Conservation (phyloP, 805 yeast species). For the Sugiyamaella marilandica region DNA sequence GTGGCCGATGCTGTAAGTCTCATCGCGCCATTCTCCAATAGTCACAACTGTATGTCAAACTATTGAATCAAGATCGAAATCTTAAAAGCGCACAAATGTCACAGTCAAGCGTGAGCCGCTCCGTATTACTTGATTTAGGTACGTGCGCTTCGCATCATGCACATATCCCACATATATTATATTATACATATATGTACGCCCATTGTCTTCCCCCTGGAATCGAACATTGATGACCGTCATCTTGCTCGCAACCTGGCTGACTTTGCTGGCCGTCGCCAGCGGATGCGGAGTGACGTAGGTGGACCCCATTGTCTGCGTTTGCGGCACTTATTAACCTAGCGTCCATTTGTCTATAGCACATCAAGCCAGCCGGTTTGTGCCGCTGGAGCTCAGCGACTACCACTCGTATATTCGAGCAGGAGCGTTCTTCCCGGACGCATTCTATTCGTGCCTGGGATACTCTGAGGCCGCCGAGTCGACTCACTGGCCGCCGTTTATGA, state of each 20-base stretch:
- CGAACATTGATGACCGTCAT: not conserved
- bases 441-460: conserved; percentile 53
- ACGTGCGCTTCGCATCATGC: too few species aligned
- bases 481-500: conserved; percentile 67
- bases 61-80: too few species aligned
- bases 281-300: conserved; percentile 8
- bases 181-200: too few species aligned
- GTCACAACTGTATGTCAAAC: too few species aligned
- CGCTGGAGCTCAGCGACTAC: conserved; percentile 11
- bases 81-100: not conserved
- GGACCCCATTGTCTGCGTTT: not conserved
- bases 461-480: conserved; percentile 54
- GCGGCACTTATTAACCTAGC: not conserved
- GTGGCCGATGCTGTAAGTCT: conserved; percentile 17
- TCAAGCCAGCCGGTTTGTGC: conserved; percentile 10
- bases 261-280: not conserved
- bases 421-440: conserved; percentile 65
- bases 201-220: too few species aligned
- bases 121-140: too few species aligned
- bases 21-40: conserved; percentile 5
- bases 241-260: not conserved
- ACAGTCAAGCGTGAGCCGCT: not conserved
- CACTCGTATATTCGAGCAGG: conserved; percentile 41
- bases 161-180: too few species aligned
- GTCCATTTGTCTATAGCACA: conserved; percentile 19